These are phyloP conservation scores for Mycena leptocephala DNA, from an alignment of 768 basidiomycete genomes.

Conservation along the genomic window DNA sequence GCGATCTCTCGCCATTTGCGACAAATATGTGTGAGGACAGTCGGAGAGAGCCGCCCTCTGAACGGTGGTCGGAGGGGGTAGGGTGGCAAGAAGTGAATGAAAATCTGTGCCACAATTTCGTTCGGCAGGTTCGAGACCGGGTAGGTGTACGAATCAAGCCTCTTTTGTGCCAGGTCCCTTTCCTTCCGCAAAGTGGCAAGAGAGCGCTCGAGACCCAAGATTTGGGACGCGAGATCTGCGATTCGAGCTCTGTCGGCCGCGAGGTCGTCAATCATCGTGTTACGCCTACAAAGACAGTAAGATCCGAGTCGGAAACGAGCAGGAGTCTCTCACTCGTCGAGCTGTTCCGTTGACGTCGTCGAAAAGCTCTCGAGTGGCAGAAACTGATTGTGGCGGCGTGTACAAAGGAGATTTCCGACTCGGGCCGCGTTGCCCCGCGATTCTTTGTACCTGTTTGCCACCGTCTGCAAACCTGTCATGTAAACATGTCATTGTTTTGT, in stretches of 20 bases:
- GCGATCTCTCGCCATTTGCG: constrained; percentile 16
- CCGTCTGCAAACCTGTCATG: background rate
- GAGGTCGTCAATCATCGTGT: constrained; percentile 17
- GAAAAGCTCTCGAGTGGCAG: constrained; percentile 15
- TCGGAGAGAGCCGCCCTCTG: constrained; percentile 4
- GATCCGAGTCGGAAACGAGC: constrained; percentile 16
- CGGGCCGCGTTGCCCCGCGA: background rate
- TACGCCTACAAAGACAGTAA: constrained; percentile 16
- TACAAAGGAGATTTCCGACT: too few relatives aligned
- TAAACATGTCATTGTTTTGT: too few relatives aligned
- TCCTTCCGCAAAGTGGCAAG: constrained; percentile 4
- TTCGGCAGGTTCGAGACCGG: constrained; percentile 2
- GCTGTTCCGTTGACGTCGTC: background rate
- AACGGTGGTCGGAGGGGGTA: constrained; percentile 15
- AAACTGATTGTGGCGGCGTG: constrained; percentile 1
- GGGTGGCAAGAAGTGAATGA: constrained; percentile 16
- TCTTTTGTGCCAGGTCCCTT: constrained; percentile 10
- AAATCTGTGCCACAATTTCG: constrained; percentile 14
- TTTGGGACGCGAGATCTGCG: constrained; percentile 18
- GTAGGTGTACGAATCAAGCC: too few relatives aligned
- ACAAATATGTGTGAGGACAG: constrained; percentile 18
- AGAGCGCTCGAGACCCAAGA: constrained; percentile 6
- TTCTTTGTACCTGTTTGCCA: constrained; percentile 2
- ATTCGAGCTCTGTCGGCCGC: constrained; percentile 10
- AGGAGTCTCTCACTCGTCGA: constrained; percentile 6